These are phyloP conservation scores for Arctium lappa DNA, from an alignment of 129 eudicot genomes.

Conservation along the genomic window DNA sequence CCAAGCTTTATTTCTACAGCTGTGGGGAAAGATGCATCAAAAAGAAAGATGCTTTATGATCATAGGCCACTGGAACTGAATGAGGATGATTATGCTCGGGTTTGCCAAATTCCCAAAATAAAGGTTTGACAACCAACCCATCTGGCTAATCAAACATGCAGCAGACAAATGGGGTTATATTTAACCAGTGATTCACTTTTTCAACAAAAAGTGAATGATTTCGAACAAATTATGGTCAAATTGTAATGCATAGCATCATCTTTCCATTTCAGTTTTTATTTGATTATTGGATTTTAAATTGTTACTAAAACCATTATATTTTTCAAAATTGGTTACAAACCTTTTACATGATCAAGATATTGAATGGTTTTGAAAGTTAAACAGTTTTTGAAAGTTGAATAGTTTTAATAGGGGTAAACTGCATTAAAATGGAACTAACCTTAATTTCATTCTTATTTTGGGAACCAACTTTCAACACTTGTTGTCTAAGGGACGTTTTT, in stretches of 20 bases:
- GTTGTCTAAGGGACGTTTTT: too few relatives aligned
- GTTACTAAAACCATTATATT: too few relatives aligned
- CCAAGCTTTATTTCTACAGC: constrained; percentile 3
- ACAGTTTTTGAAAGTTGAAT: too few relatives aligned
- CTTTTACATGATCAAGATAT: too few relatives aligned
- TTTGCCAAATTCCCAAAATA: constrained; percentile 44
- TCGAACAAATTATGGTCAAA: background rate
- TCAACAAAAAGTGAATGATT: background rate
- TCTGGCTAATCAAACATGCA: background rate
- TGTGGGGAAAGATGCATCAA: constrained; percentile 20
- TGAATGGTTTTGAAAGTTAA: too few relatives aligned
- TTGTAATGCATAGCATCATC: background rate
- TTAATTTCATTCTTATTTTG: too few relatives aligned
- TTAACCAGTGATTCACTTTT: background rate
- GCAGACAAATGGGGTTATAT: background rate
- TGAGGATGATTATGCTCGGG: constrained; percentile 57
- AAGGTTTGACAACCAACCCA: constrained; percentile 32
- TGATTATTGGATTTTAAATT: background rate
- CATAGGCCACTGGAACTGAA: constrained; percentile 51
- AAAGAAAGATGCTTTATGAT: constrained; percentile 40
- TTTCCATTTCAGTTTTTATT: background rate
- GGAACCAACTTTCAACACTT: too few relatives aligned
- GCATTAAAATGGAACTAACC: too few relatives aligned
- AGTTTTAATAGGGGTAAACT: too few relatives aligned
- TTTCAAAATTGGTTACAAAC: background rate